Conservation (phyloP, 2,329 filamentous ascomycete genomes). For the Westerdykella aurantiaca region DNA sequence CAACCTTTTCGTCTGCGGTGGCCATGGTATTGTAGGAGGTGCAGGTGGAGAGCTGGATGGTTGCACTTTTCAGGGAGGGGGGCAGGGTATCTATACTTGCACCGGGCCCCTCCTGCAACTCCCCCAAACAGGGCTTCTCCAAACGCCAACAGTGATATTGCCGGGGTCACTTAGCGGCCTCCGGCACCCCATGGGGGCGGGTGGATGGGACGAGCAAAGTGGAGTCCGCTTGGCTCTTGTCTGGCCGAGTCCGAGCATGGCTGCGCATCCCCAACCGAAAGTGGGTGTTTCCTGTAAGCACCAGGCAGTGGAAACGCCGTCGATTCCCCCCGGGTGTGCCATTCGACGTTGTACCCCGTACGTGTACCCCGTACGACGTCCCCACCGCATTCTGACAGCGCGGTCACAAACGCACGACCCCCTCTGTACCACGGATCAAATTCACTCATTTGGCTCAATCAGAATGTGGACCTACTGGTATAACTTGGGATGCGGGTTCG, state of each 20-base stretch:
- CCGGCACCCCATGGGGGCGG: constrained; percentile 33
- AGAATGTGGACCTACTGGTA: constrained; percentile 21
- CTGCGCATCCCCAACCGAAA: constrained; percentile 15
- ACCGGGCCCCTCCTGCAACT: constrained; percentile 7
- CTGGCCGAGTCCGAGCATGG: constrained; percentile 21
- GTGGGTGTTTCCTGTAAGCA: constrained; percentile 6
- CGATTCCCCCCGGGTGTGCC: neutral
- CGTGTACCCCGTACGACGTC: constrained; percentile 13
- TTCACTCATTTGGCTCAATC: constrained; percentile 14
- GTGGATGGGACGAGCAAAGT: constrained; percentile 25
- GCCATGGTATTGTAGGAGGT: constrained; percentile 24
- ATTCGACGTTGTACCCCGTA: constrained; percentile 11
- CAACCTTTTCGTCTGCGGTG: constrained; percentile 20
- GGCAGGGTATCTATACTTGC: constrained; percentile 24
- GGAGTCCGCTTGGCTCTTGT: constrained; percentile 24
- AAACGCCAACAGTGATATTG: constrained; percentile 9
- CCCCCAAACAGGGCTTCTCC: constrained; percentile 7
- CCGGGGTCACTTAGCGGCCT: constrained; percentile 15
- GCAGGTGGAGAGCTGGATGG: constrained; percentile 3
- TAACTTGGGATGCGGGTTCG: constrained; percentile 13
- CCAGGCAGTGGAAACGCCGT: constrained; percentile 3
- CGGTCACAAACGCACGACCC: too few species aligned
- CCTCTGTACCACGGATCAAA: too few species aligned
- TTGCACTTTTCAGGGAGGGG: constrained; percentile 2
- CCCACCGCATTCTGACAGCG: constrained; percentile 9